A percentile compares a stretch with the other conserved stretches of the same genome.
Evolutionary conservation across 805 yeast species (phyloP).

Genomic region (Metschnikowia lunata): DNA sequence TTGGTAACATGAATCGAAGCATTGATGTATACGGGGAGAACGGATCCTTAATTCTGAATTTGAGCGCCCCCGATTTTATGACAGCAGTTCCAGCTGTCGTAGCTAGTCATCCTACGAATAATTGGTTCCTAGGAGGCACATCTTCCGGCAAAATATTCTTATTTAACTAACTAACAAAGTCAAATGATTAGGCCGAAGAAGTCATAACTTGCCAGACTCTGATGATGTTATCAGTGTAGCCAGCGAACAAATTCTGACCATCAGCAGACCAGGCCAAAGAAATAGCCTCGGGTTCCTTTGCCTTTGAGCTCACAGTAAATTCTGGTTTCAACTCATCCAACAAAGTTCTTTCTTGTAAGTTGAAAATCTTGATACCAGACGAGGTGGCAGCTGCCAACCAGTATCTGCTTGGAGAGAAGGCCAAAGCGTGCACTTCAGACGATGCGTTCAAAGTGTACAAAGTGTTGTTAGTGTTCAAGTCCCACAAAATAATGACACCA

Average conservation of each 20-base stretch:
- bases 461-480: constrained; percentile 77
- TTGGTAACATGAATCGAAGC: constrained; percentile 88
- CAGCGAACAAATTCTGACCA: constrained; percentile 99
- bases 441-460: constrained; percentile 92
- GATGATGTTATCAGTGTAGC: constrained; percentile 99
- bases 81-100: constrained; percentile 94
- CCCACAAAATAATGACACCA: constrained; percentile 98
- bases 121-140: constrained; percentile 92
- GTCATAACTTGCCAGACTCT: constrained; percentile 99
- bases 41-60: constrained; percentile 76
- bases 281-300: constrained; percentile 96
- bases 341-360: constrained; percentile 89
- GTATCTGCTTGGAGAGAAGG: constrained; percentile 99
- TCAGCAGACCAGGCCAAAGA: constrained; percentile 99
- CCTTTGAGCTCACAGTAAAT: constrained; percentile 80
- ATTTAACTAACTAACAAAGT: constrained; percentile 29
- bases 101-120: constrained; percentile 75
- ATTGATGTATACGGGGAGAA: constrained; percentile 75
- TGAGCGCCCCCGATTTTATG: constrained; percentile 51
- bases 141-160: constrained; percentile 87
- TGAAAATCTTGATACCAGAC: constrained; percentile 95
- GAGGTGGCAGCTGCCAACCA: constrained; percentile 99
- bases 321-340: constrained; percentile 98
- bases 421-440: constrained; percentile 96
- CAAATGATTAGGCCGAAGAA: constrained; percentile 43